Percentiles rank a stretch among this genome's conserved stretches.
Evolutionary conservation across 2,329 filamentous ascomycete species (phyloP).

Genomic region (Cladosporium sp.): DNA sequence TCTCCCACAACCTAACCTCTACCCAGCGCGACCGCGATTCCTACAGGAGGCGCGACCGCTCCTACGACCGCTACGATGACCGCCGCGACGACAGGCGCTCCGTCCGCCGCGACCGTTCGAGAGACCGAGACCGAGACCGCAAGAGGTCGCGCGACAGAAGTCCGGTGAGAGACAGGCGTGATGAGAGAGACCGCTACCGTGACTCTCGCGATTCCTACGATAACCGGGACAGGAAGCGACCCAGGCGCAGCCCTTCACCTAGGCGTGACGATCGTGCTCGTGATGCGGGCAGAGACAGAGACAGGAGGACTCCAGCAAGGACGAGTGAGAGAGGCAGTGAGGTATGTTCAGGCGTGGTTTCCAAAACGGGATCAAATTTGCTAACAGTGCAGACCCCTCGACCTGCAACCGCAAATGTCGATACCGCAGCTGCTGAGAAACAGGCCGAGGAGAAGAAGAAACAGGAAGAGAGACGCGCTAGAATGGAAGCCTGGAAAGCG

Average conservation of each 20-base stretch:
- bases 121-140: conserved; percentile 17
- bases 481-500: conserved; percentile 87
- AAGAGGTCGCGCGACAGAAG: conserved; percentile 18
- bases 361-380: background rate
- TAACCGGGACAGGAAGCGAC: conserved; percentile 19
- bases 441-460: conserved; percentile 35
- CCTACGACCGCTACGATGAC: conserved; percentile 21
- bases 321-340: conserved; percentile 51
- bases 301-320: conserved; percentile 42
- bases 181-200: conserved; percentile 16
- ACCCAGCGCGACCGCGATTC: conserved; percentile 14
- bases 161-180: conserved; percentile 20
- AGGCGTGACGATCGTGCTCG: conserved; percentile 21
- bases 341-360: conserved; percentile 44
- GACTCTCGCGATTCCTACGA: conserved; percentile 21
- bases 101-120: conserved; percentile 18
- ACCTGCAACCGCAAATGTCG: conserved; percentile 17
- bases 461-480: conserved; percentile 64
- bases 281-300: conserved; percentile 51
- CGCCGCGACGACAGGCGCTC: conserved; percentile 19
- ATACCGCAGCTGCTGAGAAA: conserved; percentile 12
- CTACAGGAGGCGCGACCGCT: conserved; percentile 17
- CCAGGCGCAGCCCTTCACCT: conserved; percentile 15
- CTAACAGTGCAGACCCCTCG: conserved; percentile 20
- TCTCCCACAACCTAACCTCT: background rate